A percentile compares a stretch with the other conserved stretches of the same genome.
phyloP scores from a whole-genome alignment of 2,329 filamentous ascomycete genomes.

The Colletotrichum gigasporum region DNA sequence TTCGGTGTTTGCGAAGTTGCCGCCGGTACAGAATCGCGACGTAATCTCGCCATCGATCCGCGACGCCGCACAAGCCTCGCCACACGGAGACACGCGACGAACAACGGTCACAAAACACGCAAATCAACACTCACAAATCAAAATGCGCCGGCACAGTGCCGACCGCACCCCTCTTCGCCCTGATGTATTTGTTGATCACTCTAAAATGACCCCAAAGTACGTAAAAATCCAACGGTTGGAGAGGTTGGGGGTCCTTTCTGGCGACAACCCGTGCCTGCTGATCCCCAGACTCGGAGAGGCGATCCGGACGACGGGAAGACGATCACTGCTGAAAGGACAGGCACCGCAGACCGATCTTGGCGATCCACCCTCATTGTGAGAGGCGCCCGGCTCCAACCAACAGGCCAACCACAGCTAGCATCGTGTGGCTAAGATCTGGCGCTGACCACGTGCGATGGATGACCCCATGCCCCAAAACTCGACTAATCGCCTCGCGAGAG shows the following conservation, averaged over 20 bases:
- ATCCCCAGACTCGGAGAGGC: background rate
- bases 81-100: background rate
- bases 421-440: slow-evolving; percentile 2
- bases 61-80: background rate
- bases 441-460: slow-evolving; percentile 3
- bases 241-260: no score
- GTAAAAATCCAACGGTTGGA: no score
- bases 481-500: background rate
- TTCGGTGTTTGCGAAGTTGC: no score
- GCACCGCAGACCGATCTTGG: background rate
- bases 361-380: background rate
- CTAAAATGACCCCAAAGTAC: no score
- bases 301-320: slow-evolving; percentile 21
- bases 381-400: background rate
- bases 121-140: background rate
- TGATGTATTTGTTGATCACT: no score
- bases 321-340: slow-evolving; percentile 4
- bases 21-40: no score
- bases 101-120: background rate
- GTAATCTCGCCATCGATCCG: background rate
- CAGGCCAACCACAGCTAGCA: background rate
- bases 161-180: background rate
- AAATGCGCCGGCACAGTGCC: background rate
- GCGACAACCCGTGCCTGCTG: background rate
- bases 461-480: background rate